phyloP scores from a whole-genome alignment of 305 asterid species.

The Rubia peregrina region DNA sequence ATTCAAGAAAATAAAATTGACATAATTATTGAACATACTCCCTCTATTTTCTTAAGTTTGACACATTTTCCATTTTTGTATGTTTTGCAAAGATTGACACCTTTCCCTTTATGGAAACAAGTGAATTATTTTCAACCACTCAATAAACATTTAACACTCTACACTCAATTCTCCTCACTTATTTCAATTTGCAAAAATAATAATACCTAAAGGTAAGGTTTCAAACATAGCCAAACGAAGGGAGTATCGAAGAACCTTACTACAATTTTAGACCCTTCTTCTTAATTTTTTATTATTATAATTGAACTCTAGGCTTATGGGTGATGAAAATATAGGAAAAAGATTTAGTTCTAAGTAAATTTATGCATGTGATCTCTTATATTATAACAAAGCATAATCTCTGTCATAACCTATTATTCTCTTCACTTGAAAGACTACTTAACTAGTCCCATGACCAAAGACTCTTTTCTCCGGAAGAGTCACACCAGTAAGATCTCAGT shows the following conservation, averaged over 20 bases:
- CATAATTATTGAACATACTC: neutral
- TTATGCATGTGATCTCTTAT: neutral
- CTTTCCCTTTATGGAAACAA: too few species aligned
- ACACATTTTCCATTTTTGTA: too few species aligned
- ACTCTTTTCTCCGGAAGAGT: slow-evolving; percentile 68
- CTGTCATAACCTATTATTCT: neutral
- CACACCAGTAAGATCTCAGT: slow-evolving; percentile 75
- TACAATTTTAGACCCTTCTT: slow-evolving; percentile 69
- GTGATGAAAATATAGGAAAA: neutral
- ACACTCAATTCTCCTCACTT: too few species aligned
- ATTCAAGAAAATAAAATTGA: neutral
- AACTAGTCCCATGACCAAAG: slow-evolving; percentile 89
- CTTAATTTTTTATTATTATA: slow-evolving; percentile 68
- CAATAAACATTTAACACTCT: too few species aligned
- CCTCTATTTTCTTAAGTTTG: too few species aligned
- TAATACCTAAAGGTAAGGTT: neutral
- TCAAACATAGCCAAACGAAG: neutral
- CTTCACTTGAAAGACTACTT: slow-evolving; percentile 20
- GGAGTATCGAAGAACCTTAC: slow-evolving; percentile 35
- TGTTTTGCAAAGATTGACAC: too few species aligned
- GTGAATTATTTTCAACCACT: too few species aligned
- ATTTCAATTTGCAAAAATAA: too few species aligned
- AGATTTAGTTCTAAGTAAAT: neutral
- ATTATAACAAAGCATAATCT: neutral
- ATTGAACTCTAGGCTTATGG: slow-evolving; percentile 75